A percentile compares a stretch with the other conserved stretches of the same genome.
Conservation (phyloP, 2,329 filamentous ascomycete genomes). For the Botrytis pseudocinerea region DNA sequence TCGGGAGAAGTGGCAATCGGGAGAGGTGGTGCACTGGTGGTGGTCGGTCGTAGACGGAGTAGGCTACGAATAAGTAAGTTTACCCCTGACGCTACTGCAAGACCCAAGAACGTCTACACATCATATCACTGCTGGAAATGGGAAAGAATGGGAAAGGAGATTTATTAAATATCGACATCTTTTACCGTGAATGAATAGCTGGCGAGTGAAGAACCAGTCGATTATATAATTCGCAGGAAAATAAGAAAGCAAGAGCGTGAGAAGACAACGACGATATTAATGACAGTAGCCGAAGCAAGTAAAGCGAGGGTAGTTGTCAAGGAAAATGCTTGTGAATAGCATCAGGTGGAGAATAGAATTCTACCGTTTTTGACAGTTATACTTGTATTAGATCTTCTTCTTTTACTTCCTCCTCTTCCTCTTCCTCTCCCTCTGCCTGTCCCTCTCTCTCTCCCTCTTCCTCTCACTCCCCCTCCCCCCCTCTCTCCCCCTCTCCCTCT, state of each 20-base stretch:
- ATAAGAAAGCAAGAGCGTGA: neutral
- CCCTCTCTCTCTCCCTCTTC: too few relatives aligned
- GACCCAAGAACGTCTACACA: neutral
- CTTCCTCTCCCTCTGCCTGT: too few relatives aligned
- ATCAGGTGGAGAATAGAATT: neutral
- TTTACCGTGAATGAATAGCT: neutral
- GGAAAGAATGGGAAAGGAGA: neutral
- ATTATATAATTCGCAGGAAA: neutral
- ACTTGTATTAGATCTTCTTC: neutral
- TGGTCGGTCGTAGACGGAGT: too few relatives aligned
- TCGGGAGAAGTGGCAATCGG: neutral
- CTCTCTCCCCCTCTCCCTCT: neutral
- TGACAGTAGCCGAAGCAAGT: neutral
- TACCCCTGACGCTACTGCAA: conserved; percentile 10
- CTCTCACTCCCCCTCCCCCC: too few relatives aligned
- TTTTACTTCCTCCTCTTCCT: too few relatives aligned
- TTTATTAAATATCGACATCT: neutral
- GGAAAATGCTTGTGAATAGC: neutral
- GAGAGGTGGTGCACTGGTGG: too few relatives aligned
- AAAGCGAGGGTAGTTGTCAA: neutral
- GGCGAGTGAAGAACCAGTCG: neutral
- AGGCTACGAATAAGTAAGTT: neutral
- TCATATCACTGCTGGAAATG: neutral
- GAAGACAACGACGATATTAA: neutral
- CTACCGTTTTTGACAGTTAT: neutral